Percentiles rank a stretch among this genome's conserved stretches.
Conservation (phyloP, 257 asterid genomes). For the Knoxia roxburghii region DNA sequence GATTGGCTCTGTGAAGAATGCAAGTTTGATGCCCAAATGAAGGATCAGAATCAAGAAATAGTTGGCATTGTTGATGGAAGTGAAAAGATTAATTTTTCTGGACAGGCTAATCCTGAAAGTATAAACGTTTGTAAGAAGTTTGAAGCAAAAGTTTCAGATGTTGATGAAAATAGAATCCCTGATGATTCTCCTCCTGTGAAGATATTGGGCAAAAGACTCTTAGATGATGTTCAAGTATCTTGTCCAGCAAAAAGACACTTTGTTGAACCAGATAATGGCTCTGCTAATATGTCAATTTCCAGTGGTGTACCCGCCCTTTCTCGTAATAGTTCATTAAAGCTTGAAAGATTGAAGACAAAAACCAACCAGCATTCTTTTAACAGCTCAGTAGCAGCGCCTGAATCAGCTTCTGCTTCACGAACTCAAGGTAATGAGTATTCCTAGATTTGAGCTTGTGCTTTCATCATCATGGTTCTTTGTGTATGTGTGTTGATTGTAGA, state of each 20-base stretch:
- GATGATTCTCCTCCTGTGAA: conserved; percentile 17
- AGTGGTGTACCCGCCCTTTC: conserved; percentile 40
- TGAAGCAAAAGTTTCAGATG: conserved; percentile 33
- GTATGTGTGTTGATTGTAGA: no score
- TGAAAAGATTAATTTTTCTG: conserved; percentile 50
- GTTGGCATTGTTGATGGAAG: conserved; percentile 33
- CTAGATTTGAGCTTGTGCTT: background rate
- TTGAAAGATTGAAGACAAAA: conserved; percentile 48
- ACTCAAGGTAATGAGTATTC: conserved; percentile 44
- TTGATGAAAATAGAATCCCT: conserved; percentile 14
- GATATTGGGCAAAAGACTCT: conserved; percentile 50
- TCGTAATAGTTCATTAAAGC: conserved; percentile 58
- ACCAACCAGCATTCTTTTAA: conserved; percentile 36
- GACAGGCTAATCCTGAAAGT: conserved; percentile 43
- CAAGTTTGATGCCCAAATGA: conserved; percentile 40
- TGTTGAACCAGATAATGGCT: conserved; percentile 41
- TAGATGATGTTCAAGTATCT: conserved; percentile 70
- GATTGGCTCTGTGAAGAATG: conserved; percentile 96
- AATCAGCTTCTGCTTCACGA: conserved; percentile 46
- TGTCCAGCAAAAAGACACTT: conserved; percentile 55
- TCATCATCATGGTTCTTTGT: no score
- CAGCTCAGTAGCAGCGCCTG: conserved; percentile 31
- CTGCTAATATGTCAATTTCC: conserved; percentile 41
- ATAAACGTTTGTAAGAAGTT: conserved; percentile 16
- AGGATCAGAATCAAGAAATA: conserved; percentile 40